These are phyloP conservation scores for Malus asiatica DNA, from an alignment of 306 rosid genomes.

Conservation along the genomic window DNA sequence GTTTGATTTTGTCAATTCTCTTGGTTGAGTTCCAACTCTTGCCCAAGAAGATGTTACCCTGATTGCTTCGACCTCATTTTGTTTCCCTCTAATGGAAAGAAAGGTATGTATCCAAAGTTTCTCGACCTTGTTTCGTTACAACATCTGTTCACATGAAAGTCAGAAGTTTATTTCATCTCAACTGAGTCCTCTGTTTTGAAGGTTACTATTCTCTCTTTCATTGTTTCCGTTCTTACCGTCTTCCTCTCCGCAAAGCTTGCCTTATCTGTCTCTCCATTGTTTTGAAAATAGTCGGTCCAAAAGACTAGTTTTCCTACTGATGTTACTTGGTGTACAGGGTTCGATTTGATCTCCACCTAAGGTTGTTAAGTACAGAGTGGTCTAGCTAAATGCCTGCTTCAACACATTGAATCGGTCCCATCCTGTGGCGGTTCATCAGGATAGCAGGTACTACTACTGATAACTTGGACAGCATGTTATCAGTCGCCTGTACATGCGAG, in stretches of 20 bases:
- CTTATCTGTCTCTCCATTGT: neutral
- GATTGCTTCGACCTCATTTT: neutral
- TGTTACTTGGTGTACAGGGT: neutral
- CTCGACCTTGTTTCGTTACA: neutral
- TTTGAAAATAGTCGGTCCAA: neutral
- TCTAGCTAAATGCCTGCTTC: neutral
- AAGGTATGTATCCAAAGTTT: neutral
- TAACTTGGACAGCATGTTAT: neutral
- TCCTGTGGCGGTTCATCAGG: neutral
- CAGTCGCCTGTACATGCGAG: neutral
- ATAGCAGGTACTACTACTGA: neutral
- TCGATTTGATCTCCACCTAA: neutral
- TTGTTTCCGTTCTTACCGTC: no score
- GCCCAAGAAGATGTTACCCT: neutral
- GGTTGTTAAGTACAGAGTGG: neutral
- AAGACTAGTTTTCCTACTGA: neutral
- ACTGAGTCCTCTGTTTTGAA: neutral
- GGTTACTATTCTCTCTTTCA: no score
- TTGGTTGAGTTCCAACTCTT: no score
- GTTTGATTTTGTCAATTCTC: neutral
- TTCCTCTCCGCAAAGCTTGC: neutral
- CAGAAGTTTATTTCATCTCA: neutral
- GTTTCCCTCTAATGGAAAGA: neutral
- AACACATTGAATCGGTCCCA: slow-evolving; percentile 3
- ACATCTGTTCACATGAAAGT: neutral